Percentiles rank a stretch among this genome's conserved stretches.
phyloP scores from a whole-genome alignment of 1,139 yeast genomes.

The Kodamaea derodonti region DNA sequence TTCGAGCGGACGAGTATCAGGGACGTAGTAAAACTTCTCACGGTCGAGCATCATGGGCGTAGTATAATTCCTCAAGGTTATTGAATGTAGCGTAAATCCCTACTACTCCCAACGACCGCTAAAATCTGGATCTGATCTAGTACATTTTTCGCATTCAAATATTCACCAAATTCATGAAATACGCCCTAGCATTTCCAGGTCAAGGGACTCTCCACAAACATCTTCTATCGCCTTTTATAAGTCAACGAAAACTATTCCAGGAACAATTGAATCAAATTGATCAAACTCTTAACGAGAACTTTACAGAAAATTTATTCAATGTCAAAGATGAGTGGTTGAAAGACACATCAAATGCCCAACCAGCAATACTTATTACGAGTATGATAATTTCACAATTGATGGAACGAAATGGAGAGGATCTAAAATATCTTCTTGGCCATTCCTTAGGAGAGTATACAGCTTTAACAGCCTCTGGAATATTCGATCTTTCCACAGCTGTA shows the following conservation, averaged over 20 bases:
- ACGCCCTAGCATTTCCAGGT: constrained; percentile 41
- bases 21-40: too few relatives aligned
- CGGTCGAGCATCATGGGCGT: too few relatives aligned
- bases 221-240: constrained; percentile 25
- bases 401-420: not conserved
- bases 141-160: too few relatives aligned
- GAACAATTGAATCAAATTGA: constrained; percentile 45
- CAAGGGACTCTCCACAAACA: constrained; percentile 35
- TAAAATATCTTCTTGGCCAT: constrained; percentile 44
- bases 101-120: too few relatives aligned
- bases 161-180: too few relatives aligned
- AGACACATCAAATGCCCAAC: constrained; percentile 55
- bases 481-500: constrained; percentile 42
- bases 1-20: too few relatives aligned
- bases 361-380: constrained; percentile 52
- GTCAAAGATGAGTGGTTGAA: constrained; percentile 17
- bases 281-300: constrained; percentile 57
- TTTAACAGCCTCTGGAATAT: constrained; percentile 36
- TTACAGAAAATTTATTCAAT: constrained; percentile 23
- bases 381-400: constrained; percentile 23
- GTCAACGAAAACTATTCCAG: constrained; percentile 15
- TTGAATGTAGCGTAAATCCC: too few relatives aligned
- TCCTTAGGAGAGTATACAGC: constrained; percentile 61
- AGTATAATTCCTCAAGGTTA: too few relatives aligned
- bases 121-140: too few relatives aligned